Conservation (phyloP, 140 eudicot genomes). For the Flaveria floridana region DNA sequence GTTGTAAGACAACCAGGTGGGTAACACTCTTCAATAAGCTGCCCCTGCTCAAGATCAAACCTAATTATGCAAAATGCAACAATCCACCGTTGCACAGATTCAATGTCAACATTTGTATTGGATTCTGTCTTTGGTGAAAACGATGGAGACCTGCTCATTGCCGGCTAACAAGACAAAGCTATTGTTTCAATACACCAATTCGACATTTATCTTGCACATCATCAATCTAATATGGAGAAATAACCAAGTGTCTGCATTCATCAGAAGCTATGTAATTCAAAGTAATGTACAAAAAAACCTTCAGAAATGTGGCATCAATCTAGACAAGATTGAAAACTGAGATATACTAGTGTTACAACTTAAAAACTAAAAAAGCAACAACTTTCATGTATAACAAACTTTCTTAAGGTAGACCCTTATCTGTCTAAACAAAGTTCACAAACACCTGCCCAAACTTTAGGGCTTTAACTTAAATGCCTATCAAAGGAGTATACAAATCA, state of each 20-base stretch:
- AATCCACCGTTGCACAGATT: conserved; percentile 68
- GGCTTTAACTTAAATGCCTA: neutral
- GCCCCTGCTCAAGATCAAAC: conserved; percentile 95
- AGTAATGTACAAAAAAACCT: conserved; percentile 11
- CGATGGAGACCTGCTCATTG: conserved; percentile 88
- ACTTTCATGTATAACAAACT: conserved; percentile 14
- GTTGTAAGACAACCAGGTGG: conserved; percentile 85
- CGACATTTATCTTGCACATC: conserved; percentile 22
- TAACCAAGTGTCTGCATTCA: conserved; percentile 18
- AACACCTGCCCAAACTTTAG: conserved; percentile 1
- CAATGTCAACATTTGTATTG: conserved; percentile 47
- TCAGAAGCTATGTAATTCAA: conserved; percentile 4
- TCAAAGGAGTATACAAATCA: neutral
- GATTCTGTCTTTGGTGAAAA: conserved; percentile 61
- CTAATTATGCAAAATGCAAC: conserved; percentile 88
- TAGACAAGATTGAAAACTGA: neutral
- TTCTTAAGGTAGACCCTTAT: neutral
- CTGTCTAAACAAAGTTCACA: neutral
- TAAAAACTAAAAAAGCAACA: conserved; percentile 7
- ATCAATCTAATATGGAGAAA: conserved; percentile 18
- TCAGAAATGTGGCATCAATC: conserved; percentile 25
- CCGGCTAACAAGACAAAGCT: conserved; percentile 34
- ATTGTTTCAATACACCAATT: conserved; percentile 25
- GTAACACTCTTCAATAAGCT: conserved; percentile 89
- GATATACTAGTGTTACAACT: neutral